Base-by-base conservation (phyloP, 1,284 basidiomycete species). In the Ganoderma boninense region DNA sequence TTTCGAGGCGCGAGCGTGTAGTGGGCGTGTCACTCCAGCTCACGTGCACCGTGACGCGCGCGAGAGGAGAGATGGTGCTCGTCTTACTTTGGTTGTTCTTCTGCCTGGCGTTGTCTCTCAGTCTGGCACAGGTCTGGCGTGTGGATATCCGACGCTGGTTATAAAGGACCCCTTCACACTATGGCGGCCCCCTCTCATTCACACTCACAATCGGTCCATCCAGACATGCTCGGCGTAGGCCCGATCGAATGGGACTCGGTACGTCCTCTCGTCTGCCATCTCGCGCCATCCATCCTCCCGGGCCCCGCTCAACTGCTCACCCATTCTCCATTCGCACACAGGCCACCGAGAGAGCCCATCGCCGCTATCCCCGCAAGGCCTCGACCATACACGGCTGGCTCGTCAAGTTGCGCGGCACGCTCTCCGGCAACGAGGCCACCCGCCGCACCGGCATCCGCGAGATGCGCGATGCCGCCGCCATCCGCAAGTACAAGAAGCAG, bases 381-480 rank as follows among this genome's bases (percentile, higher is more conserved):
- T 92, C 90, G 5, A 86, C 86, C 5, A 85, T 92, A 79, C 92
- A 93, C 75, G 92, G 92, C 65, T 93, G 92, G 91, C 83, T 94
- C 70, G 88, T 89, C n/a, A 93, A 93, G 80, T 87, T 90, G 87
- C 87, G 92, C 71, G 92, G 92, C 43, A 93, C 92, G 20, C 82
- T 94, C 62, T 77, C 85, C 35, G 92, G 90, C 44, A 85, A 92
- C 77, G 92, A 94, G 77, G 75, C 74, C n/a, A 80, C 91, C 57
- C 85, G 92, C 72, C 86, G 80, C 64, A 83, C 79, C 74, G 89
- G 82, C 61, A 80, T 82, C 49, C 69, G 73, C 42, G 82, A 84
- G 78, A 83, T 84, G 81, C 76, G 75, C 70, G 74, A 78, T 29
- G 81, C 82, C 23, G 74, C 74, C 42, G 79, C 76, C 6, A 54